These are phyloP conservation scores for Penicillium subrubescens DNA, from an alignment of 495 filamentous ascomycete genomes.

Conservation along the genomic window DNA sequence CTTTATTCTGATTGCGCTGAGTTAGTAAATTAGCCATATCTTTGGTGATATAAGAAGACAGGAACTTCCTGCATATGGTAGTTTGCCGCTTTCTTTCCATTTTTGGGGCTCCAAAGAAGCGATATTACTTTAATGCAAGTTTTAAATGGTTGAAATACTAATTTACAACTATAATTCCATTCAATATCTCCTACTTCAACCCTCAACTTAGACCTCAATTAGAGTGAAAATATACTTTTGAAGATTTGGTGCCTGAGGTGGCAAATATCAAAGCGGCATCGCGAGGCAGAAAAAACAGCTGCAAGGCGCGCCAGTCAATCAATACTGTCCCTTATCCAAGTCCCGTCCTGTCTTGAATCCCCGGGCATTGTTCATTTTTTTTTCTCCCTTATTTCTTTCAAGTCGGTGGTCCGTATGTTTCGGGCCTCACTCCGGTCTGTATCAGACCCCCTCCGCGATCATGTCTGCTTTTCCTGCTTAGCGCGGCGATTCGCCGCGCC, in stretches of 20 bases:
- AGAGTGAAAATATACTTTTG: background rate
- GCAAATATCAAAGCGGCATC: slow-evolving; percentile 17
- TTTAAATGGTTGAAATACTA: too few relatives aligned
- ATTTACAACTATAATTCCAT: too few relatives aligned
- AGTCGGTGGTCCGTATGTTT: slow-evolving; percentile 38
- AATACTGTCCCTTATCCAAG: background rate
- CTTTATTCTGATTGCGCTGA: too few relatives aligned
- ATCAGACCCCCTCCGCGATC: slow-evolving; percentile 39
- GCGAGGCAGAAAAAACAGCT: slow-evolving; percentile 30
- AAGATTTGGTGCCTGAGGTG: slow-evolving; percentile 6
- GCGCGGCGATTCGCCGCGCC: slow-evolving; percentile 27
- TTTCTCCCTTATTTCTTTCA: slow-evolving; percentile 4
- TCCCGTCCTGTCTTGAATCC: slow-evolving; percentile 1
- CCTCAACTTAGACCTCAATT: too few relatives aligned
- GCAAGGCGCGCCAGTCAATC: slow-evolving; percentile 7
- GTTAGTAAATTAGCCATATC: too few relatives aligned
- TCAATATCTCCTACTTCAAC: too few relatives aligned
- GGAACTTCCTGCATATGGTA: too few relatives aligned
- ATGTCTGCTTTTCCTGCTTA: slow-evolving; percentile 45
- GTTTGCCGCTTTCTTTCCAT: too few relatives aligned
- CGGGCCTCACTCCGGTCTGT: slow-evolving; percentile 44
- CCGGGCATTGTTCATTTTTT: slow-evolving; percentile 2
- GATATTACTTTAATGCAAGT: too few relatives aligned
- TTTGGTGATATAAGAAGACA: too few relatives aligned
- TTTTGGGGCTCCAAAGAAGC: too few relatives aligned